phyloP scores from a whole-genome alignment of 2,329 filamentous ascomycete species.

The Penicillium sp. region DNA sequence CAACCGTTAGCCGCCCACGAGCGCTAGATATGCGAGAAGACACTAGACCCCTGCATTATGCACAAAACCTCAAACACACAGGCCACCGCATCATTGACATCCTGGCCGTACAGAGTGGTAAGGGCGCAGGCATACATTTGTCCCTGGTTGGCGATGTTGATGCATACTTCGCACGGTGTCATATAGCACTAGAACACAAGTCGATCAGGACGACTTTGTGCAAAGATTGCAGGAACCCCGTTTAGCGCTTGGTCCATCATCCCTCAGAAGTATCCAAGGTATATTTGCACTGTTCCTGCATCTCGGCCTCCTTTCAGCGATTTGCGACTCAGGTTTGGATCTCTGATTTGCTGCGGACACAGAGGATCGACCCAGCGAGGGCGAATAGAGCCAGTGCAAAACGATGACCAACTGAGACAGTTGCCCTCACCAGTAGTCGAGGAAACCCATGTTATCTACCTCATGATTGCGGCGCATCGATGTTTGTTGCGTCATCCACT shows the following conservation, averaged over 20 bases:
- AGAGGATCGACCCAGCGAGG: not conserved
- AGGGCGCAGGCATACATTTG: not conserved
- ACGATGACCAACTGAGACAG: not conserved
- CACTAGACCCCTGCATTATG: not conserved
- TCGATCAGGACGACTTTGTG: not conserved
- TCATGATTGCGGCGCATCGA: constrained; percentile 24
- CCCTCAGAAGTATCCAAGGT: not conserved
- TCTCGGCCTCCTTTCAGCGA: not conserved
- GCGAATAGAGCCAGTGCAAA: constrained; percentile 12
- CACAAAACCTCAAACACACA: constrained; percentile 4
- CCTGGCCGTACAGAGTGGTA: not conserved
- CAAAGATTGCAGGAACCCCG: not conserved
- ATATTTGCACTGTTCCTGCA: not conserved
- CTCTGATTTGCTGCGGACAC: not conserved
- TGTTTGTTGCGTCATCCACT: constrained; percentile 16
- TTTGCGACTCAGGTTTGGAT: not conserved
- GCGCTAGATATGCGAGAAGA: not conserved
- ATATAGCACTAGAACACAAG: not conserved
- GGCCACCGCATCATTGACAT: not conserved
- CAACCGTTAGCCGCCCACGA: constrained; percentile 13
- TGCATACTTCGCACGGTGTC: not conserved
- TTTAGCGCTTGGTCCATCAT: not conserved
- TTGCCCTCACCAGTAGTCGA: not conserved
- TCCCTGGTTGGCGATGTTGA: not conserved
- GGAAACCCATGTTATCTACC: constrained; percentile 4